Evolutionary conservation across 352 stramenopile species (phyloP).

Genomic region (Phytophthora palmivora): DNA sequence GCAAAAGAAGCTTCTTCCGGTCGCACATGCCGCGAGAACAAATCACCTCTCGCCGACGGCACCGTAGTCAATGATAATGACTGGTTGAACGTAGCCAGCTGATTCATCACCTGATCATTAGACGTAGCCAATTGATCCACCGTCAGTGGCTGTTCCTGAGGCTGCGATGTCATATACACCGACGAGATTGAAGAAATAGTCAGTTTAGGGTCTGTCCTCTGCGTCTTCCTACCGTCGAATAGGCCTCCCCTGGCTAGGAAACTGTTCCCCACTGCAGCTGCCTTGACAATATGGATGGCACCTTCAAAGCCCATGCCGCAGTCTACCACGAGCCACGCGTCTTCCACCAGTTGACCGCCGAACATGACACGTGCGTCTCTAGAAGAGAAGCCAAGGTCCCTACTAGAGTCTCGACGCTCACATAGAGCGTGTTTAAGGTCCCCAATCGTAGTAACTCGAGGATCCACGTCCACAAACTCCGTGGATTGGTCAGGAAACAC

Average conservation of each 20-base stretch:
- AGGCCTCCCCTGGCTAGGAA: slow-evolving; percentile 17
- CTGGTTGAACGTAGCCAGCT: slow-evolving; percentile 53
- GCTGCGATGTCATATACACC: slow-evolving; percentile 57
- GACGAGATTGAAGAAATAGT: slow-evolving; percentile 79
- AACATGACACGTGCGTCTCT: slow-evolving; percentile 77
- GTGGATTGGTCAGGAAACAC: slow-evolving; percentile 85
- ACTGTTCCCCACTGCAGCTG: slow-evolving; percentile 20
- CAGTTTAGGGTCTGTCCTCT: slow-evolving; percentile 49
- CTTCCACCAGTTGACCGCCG: slow-evolving; percentile 72
- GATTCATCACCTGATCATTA: slow-evolving; percentile 48
- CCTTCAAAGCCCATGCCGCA: slow-evolving; percentile 80
- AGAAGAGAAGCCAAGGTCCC: slow-evolving; percentile 53
- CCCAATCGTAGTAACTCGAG: slow-evolving; percentile 71
- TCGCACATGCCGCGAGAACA: slow-evolving; percentile 64
- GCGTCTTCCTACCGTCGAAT: slow-evolving; percentile 17
- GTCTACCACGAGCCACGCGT: slow-evolving; percentile 84
- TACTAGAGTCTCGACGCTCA: slow-evolving; percentile 50
- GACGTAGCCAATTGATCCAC: slow-evolving; percentile 23
- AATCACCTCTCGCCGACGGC: slow-evolving; percentile 37
- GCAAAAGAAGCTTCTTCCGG: slow-evolving; percentile 82
- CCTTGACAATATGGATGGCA: slow-evolving; percentile 72
- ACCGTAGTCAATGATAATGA: slow-evolving; percentile 43
- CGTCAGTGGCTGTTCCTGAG: slow-evolving; percentile 19
- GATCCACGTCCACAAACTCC: slow-evolving; percentile 83
- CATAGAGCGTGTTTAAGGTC: slow-evolving; percentile 75